Conservation (phyloP, 805 yeast genomes). For the Maudiozyma turicensis region DNA sequence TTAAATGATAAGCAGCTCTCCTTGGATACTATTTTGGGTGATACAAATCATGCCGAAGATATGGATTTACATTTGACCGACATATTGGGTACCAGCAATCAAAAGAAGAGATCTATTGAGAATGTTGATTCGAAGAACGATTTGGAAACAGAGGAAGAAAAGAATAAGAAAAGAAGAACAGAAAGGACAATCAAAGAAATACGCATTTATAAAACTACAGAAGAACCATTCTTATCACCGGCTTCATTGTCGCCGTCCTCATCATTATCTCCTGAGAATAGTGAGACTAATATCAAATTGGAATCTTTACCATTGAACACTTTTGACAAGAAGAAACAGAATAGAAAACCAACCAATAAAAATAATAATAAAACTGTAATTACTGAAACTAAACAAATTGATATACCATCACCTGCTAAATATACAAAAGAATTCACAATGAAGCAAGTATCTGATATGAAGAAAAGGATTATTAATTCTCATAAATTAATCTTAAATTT, state of each 20-base stretch:
- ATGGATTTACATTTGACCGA: conserved; percentile 10
- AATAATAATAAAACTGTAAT: not conserved
- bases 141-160: not conserved
- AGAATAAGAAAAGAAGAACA: not conserved
- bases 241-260: conserved; percentile 30
- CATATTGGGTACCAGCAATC: not conserved
- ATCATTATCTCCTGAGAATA: conserved; percentile 4
- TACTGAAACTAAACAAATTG: not conserved
- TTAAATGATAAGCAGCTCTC: conserved; percentile 15
- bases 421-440: conserved; percentile 24
- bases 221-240: conserved; percentile 24
- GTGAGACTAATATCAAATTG: conserved; percentile 8
- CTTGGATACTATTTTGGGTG: conserved; percentile 16
- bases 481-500: conserved; percentile 27
- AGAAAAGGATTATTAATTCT: conserved; percentile 26
- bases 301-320: conserved; percentile 2
- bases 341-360: not conserved
- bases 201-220: not conserved
- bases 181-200: not conserved
- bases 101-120: not conserved
- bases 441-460: conserved; percentile 25
- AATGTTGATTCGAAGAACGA: not conserved
- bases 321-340: not conserved
- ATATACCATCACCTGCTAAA: conserved; percentile 12
- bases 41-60: conserved; percentile 8